Conservation (phyloP, 2,329 filamentous ascomycete genomes). For the Salinomyces thailandicus region DNA sequence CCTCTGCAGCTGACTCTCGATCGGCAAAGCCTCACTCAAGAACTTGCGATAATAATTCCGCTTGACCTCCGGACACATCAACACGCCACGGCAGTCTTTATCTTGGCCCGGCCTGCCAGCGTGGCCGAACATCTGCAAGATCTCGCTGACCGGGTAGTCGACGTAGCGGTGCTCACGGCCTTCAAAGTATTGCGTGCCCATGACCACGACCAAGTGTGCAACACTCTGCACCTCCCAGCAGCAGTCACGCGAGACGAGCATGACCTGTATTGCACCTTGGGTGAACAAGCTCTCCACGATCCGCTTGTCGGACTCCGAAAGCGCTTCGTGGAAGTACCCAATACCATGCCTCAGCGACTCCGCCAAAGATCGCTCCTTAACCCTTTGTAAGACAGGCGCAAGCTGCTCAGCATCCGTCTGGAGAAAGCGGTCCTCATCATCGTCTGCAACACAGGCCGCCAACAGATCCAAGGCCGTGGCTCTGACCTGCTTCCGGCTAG, state of each 20-base stretch:
- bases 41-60: conserved; percentile 99
- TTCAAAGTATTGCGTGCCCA: conserved; percentile 97
- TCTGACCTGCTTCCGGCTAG: conserved; percentile 84
- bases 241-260: conserved; percentile 74
- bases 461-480: conserved; percentile 78
- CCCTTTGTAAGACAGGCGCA: conserved; percentile 64
- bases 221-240: conserved; percentile 90
- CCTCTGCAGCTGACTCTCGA: conserved; percentile 86
- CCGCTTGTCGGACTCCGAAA: conserved; percentile 78
- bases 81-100: conserved; percentile 74
- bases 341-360: conserved; percentile 89
- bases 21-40: conserved; percentile 85
- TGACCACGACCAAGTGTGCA: conserved; percentile 85
- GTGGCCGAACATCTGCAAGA: conserved; percentile 97
- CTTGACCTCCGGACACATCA: conserved; percentile 92
- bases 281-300: conserved; percentile 90
- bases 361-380: conserved; percentile 77
- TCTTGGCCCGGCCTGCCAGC: conserved; percentile 70
- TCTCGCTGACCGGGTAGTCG: conserved; percentile 87
- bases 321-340: conserved; percentile 92
- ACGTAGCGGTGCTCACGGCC: conserved; percentile 94
- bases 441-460: conserved; percentile 75
- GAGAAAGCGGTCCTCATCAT: conserved; percentile 88
- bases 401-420: conserved; percentile 76
- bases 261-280: conserved; percentile 78